A percentile compares a stretch with the other conserved stretches of the same genome.
Evolutionary conservation across 2,329 filamentous ascomycete species (phyloP).

Genomic region (Alternaria sp.): DNA sequence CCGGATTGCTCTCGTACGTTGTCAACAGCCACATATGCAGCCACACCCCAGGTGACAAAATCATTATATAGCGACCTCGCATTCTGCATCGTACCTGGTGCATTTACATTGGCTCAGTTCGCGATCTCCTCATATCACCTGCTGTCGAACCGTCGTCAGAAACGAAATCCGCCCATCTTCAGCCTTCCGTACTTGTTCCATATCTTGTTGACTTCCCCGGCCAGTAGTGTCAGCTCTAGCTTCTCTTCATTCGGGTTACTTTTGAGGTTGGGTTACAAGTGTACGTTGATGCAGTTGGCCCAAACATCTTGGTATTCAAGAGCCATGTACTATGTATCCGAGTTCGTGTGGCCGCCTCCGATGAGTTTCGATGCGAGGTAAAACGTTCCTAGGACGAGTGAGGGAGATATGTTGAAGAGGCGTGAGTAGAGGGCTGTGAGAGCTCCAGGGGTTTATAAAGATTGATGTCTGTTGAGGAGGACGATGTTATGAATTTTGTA

Average conservation of each 20-base stretch:
- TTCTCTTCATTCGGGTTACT: slow-evolving; percentile 13
- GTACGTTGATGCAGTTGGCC: slow-evolving; percentile 35
- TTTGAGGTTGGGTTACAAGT: slow-evolving; percentile 30
- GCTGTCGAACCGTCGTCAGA: not conserved
- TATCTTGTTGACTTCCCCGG: slow-evolving; percentile 14
- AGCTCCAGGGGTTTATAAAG: not conserved
- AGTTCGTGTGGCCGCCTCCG: not conserved
- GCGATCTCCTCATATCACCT: not conserved
- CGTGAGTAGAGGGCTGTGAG: not conserved
- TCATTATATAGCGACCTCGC: slow-evolving; percentile 32
- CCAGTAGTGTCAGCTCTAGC: slow-evolving; percentile 20
- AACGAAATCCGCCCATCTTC: not conserved
- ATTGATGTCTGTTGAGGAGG: not conserved
- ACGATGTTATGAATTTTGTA: not conserved
- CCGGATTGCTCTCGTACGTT: slow-evolving; percentile 35
- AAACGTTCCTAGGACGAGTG: not conserved
- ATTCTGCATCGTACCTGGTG: slow-evolving; percentile 25
- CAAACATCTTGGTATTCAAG: slow-evolving; percentile 4
- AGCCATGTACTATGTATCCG: not conserved
- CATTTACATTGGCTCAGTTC: not conserved
- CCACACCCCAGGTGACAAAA: slow-evolving; percentile 37
- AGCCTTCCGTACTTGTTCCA: slow-evolving; percentile 30
- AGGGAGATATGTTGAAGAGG: not conserved
- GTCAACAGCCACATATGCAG: slow-evolving; percentile 14
- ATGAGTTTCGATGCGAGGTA: not conserved